A percentile compares a stretch with the other conserved stretches of the same genome.
phyloP scores from a whole-genome alignment of 345 rosid species.

The Sisymbrium altissimum region DNA sequence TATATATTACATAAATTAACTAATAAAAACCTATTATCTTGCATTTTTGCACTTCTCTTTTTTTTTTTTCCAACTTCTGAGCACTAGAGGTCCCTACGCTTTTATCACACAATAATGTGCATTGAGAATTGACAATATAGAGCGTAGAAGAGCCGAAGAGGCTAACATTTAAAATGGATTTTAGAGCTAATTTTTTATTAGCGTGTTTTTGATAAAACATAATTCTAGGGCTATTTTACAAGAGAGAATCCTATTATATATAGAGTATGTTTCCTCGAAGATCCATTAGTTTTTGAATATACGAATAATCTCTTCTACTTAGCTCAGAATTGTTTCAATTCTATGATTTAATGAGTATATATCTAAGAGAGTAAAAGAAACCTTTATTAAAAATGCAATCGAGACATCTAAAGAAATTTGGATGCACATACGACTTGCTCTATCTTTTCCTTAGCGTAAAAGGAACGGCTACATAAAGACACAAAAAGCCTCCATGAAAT shows the following conservation, averaged over 20 bases:
- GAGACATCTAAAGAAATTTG: slow-evolving; percentile 23
- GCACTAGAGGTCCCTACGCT: slow-evolving; percentile 22
- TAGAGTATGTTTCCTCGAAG: background rate
- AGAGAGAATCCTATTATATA: background rate
- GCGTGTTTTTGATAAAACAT: background rate
- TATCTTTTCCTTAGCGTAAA: slow-evolving; percentile 36
- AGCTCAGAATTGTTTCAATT: background rate
- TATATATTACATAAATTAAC: background rate
- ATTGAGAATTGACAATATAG: slow-evolving; percentile 2
- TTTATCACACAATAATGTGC: background rate
- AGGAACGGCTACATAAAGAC: slow-evolving; percentile 32
- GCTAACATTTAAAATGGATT: background rate
- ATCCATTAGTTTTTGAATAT: background rate
- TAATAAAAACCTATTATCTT: background rate
- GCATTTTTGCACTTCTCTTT: background rate
- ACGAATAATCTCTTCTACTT: background rate
- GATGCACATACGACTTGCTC: slow-evolving; percentile 33
- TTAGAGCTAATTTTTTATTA: background rate
- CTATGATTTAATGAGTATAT: background rate
- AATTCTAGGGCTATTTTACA: background rate
- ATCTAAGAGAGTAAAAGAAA: background rate
- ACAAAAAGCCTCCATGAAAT: slow-evolving; percentile 33
- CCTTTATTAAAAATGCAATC: background rate
- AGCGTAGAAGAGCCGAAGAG: background rate
- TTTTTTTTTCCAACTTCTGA: background rate